Conservation (phyloP, 192 early-diverging fungal genomes). For the Rhizophagus clarus region DNA sequence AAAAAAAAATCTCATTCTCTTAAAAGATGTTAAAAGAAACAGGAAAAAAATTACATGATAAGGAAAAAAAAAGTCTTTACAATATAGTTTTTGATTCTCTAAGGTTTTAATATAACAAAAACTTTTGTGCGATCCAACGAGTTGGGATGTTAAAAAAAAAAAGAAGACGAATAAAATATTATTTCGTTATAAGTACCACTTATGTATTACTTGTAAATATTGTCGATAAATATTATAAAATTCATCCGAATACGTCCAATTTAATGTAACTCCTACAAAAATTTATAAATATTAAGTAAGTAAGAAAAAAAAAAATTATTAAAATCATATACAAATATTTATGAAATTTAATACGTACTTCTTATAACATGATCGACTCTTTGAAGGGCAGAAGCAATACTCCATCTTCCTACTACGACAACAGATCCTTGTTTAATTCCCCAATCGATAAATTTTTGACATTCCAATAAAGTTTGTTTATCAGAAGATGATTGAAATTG, state of each 20-base stretch:
- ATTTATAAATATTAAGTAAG: not conserved
- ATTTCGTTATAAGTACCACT: not conserved
- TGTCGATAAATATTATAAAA: conserved; percentile 14
- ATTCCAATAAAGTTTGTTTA: not conserved
- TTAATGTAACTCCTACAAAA: not conserved
- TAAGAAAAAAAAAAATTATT: not conserved
- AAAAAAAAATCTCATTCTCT: too few species aligned
- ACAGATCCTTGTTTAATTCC: conserved; percentile 16
- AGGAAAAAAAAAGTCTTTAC: too few species aligned
- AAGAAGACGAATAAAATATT: too few species aligned
- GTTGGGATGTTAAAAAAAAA: not conserved
- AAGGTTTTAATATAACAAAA: too few species aligned
- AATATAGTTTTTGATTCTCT: too few species aligned
- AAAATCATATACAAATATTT: too few species aligned
- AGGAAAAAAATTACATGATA: too few species aligned
- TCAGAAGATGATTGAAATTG: not conserved
- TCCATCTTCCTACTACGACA: not conserved
- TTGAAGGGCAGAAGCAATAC: not conserved
- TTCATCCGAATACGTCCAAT: not conserved
- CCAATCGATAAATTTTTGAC: conserved; percentile 5
- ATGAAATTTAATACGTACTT: not conserved
- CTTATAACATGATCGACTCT: not conserved
- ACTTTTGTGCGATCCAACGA: too few species aligned
- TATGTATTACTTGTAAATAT: not conserved
- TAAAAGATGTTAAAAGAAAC: too few species aligned